These are phyloP conservation scores for Sphagnum tenellum DNA, from an alignment of 225 moss, liverwort and hornwort species.

Conservation along the genomic window DNA sequence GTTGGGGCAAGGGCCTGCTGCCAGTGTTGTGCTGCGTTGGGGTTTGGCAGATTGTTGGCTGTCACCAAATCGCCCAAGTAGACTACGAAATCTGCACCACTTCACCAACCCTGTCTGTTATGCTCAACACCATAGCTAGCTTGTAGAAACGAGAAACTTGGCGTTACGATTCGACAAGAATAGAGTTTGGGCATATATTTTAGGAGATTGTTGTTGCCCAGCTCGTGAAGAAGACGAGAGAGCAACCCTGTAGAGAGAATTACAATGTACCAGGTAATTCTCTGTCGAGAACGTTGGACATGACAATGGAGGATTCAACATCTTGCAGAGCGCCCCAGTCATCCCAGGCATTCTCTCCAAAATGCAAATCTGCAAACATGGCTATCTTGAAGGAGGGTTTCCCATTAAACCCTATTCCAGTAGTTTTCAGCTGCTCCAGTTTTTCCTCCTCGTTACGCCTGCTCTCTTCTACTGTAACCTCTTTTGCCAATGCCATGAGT, in stretches of 20 bases:
- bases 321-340: conserved; percentile 72
- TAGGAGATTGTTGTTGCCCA: too few species aligned
- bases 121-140: too few species aligned
- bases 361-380: conserved; percentile 77
- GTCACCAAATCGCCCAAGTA: conserved; percentile 81
- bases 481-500: too few species aligned
- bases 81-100: conserved; percentile 56
- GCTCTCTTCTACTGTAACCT: too few species aligned
- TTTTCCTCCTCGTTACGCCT: too few species aligned
- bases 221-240: too few species aligned
- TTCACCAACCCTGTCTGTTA: background rate
- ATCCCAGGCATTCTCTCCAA: conserved; percentile 74
- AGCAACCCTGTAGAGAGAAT: too few species aligned
- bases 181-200: too few species aligned
- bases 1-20: conserved; percentile 51
- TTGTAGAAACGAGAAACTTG: too few species aligned
- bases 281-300: conserved; percentile 47
- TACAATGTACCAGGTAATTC: conserved; percentile 51
- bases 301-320: conserved; percentile 55
- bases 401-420: conserved; percentile 13
- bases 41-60: conserved; percentile 59
- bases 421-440: too few species aligned
- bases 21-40: conserved; percentile 67
- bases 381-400: conserved; percentile 56
- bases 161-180: too few species aligned